phyloP scores from a whole-genome alignment of 805 yeast genomes.

The Tetrapisispora fleetii region DNA sequence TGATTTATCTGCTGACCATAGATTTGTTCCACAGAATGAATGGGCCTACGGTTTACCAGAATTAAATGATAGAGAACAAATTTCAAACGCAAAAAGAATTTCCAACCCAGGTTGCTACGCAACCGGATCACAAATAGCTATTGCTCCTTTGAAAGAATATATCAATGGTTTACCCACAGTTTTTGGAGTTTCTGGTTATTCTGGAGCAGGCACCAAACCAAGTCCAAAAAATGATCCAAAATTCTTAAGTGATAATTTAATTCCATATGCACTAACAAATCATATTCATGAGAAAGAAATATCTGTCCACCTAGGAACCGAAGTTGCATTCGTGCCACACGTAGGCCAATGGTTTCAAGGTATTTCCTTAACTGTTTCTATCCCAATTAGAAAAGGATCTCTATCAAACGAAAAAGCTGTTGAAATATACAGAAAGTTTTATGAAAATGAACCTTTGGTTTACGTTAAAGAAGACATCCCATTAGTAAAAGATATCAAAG shows the following conservation, averaged over 20 bases:
- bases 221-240: conserved; percentile 86
- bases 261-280: conserved; percentile 92
- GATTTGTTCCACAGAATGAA: conserved; percentile 79
- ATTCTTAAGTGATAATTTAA: conserved; percentile 67
- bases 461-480: conserved; percentile 89
- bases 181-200: conserved; percentile 95
- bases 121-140: conserved; percentile 92
- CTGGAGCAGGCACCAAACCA: conserved; percentile 99
- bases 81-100: conserved; percentile 67
- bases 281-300: conserved; percentile 96
- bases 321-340: conserved; percentile 89
- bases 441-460: conserved; percentile 76
- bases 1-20: conserved; percentile 90
- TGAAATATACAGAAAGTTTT: conserved; percentile 76
- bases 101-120: conserved; percentile 99
- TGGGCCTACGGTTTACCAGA: conserved; percentile 98
- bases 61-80: conserved; percentile 55
- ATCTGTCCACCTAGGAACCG: conserved; percentile 63
- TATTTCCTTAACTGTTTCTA: conserved; percentile 80
- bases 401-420: conserved; percentile 67
- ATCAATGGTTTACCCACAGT: conserved; percentile 67
- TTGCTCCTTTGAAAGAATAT: conserved; percentile 72
- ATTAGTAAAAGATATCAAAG: conserved; percentile 79
- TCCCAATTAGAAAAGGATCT: conserved; percentile 64
- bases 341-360: conserved; percentile 99